Evolutionary conservation across 1,284 basidiomycete genomes (phyloP).

Genomic region (Tilletia walkeri): DNA sequence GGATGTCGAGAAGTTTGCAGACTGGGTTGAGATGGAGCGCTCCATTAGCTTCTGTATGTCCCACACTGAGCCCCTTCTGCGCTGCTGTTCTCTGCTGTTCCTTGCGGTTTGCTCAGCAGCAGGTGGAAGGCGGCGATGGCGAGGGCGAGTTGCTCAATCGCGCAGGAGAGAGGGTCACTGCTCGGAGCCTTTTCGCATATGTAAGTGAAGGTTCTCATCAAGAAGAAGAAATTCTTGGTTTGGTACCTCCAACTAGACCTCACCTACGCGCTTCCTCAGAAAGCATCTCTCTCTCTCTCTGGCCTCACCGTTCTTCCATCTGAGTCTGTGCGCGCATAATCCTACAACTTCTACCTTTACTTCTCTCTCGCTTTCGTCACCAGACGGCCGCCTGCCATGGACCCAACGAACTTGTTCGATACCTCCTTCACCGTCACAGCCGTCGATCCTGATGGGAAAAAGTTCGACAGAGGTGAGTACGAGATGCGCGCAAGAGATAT

Average conservation of each 20-base stretch:
- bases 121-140: background rate
- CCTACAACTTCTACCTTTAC: background rate
- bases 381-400: constrained; percentile 31
- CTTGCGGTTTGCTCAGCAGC: too few relatives aligned
- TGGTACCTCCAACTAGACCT: background rate
- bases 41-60: background rate
- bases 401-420: constrained; percentile 52
- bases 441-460: constrained; percentile 71
- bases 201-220: too few relatives aligned
- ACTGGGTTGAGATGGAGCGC: constrained; percentile 7
- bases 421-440: constrained; percentile 51
- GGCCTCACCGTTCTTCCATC: background rate
- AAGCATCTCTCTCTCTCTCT: background rate
- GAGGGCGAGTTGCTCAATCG: too few relatives aligned
- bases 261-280: background rate
- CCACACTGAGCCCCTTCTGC: too few relatives aligned
- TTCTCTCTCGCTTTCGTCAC: constrained; percentile 5
- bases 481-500: background rate
- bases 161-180: background rate
- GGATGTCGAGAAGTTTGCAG: constrained; percentile 11
- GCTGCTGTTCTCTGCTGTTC: too few relatives aligned
- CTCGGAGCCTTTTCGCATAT: background rate
- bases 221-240: too few relatives aligned
- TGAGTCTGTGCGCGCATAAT: background rate
- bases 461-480: constrained; percentile 84